Conservation (phyloP, 192 early-diverging fungal genomes). For the Phlyctochytrium arcticum region DNA sequence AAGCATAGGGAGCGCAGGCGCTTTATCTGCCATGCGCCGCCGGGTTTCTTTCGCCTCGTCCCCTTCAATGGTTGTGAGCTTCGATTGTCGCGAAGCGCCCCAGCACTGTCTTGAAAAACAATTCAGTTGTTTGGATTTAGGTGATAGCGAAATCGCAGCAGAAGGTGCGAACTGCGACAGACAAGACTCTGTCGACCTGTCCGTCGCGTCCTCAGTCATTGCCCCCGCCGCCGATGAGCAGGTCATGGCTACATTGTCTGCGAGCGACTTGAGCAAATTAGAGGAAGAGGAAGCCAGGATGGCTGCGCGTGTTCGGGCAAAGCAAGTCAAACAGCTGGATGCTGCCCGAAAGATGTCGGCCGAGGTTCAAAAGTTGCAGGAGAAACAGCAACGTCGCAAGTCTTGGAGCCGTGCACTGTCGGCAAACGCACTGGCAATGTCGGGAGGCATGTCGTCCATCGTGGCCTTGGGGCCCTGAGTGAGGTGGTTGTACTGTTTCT, state of each 20-base stretch:
- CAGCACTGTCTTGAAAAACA: neutral
- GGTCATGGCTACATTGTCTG: too few species aligned
- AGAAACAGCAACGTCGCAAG: neutral
- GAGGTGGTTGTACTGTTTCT: too few species aligned
- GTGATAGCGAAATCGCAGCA: neutral
- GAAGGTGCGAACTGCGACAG: neutral
- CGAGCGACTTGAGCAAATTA: neutral
- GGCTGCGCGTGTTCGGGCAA: neutral
- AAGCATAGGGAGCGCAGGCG: neutral
- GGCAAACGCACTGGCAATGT: neutral
- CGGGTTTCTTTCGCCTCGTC: neutral
- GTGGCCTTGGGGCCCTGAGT: too few species aligned
- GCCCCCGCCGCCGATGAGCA: neutral
- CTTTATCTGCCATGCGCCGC: neutral
- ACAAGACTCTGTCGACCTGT: neutral
- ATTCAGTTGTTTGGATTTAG: too few species aligned
- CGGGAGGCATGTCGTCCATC: neutral
- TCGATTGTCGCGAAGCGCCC: neutral
- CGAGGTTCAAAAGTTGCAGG: neutral
- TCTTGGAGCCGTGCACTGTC: neutral
- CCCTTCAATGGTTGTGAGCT: neutral
- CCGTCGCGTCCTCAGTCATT: neutral
- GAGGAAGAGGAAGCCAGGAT: neutral
- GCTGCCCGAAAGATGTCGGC: neutral
- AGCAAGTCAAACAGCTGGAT: neutral